These are phyloP conservation scores for Luffa aegyptiaca DNA, from an alignment of 306 rosid genomes.

Conservation along the genomic window DNA sequence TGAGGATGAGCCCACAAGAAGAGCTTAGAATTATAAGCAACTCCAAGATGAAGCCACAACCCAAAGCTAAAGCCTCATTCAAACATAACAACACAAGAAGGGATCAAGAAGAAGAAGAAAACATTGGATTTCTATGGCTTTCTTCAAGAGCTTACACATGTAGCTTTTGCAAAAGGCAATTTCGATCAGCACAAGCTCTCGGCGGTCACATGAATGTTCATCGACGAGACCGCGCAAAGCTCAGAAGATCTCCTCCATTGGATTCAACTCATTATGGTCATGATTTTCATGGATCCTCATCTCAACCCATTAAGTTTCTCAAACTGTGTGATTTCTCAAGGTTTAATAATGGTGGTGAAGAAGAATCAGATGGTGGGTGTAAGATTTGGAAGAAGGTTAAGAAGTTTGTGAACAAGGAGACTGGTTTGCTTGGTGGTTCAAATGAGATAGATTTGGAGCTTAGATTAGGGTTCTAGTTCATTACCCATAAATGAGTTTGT, in stretches of 20 bases:
- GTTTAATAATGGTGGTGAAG: background rate
- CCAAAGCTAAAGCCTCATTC: background rate
- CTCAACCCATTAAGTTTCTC: background rate
- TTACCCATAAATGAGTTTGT: background rate
- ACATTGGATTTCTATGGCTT: slow-evolving; percentile 36
- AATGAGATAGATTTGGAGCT: slow-evolving; percentile 7
- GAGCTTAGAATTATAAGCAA: background rate
- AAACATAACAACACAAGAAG: background rate
- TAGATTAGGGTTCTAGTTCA: background rate
- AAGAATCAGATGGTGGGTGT: background rate
- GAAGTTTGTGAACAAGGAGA: background rate
- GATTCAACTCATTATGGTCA: background rate
- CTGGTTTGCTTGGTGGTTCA: background rate
- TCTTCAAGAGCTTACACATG: slow-evolving; percentile 89
- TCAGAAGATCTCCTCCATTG: slow-evolving; percentile 36
- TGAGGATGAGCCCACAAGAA: background rate
- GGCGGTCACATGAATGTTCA: slow-evolving; percentile 99
- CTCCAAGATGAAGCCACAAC: background rate
- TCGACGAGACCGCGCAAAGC: slow-evolving; percentile 94
- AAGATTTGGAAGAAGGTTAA: background rate
- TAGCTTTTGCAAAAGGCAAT: slow-evolving; percentile 67
- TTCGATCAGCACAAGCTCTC: slow-evolving; percentile 87
- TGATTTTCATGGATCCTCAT: background rate
- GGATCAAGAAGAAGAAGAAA: background rate
- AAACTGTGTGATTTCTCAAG: background rate